These are phyloP conservation scores for Cephalotrichum gorgonifer DNA, from an alignment of 2,329 filamentous ascomycete species.

Conservation along the genomic window DNA sequence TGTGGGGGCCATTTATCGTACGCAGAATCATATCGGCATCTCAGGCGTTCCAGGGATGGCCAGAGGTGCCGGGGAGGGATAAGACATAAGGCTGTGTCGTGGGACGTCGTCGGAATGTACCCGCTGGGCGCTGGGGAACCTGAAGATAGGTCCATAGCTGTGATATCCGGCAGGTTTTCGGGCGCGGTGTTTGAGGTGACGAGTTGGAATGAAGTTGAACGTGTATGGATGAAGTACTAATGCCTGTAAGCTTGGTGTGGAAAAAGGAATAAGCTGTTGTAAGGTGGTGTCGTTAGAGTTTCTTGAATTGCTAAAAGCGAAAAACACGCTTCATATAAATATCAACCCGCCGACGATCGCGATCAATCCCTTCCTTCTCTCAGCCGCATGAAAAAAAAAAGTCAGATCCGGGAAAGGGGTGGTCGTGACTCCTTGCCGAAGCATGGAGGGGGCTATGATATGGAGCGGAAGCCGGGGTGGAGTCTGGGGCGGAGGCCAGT, in stretches of 20 bases:
- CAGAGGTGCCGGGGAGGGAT: conserved; percentile 41
- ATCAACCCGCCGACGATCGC: background rate
- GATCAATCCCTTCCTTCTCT: background rate
- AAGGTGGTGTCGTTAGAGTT: no score
- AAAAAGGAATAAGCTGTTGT: no score
- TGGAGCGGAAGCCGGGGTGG: no score
- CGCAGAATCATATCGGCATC: conserved; percentile 52
- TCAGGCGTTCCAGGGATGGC: conserved; percentile 39
- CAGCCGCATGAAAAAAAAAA: background rate
- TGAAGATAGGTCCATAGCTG: background rate
- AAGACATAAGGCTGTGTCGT: conserved; percentile 51
- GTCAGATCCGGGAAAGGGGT: background rate
- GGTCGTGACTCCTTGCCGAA: background rate
- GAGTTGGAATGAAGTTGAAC: no score
- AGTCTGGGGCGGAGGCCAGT: no score
- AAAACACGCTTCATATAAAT: background rate
- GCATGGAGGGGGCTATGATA: background rate
- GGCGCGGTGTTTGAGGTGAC: no score
- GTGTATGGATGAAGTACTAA: no score
- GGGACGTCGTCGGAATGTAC: conserved; percentile 18
- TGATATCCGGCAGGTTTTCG: no score
- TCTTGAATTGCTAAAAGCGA: no score
- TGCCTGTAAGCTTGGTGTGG: no score
- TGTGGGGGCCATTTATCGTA: conserved; percentile 56
- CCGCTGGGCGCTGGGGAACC: background rate